Evolutionary conservation across 2,329 filamentous ascomycete species (phyloP).

Genomic region (Alternaria brassicicola): DNA sequence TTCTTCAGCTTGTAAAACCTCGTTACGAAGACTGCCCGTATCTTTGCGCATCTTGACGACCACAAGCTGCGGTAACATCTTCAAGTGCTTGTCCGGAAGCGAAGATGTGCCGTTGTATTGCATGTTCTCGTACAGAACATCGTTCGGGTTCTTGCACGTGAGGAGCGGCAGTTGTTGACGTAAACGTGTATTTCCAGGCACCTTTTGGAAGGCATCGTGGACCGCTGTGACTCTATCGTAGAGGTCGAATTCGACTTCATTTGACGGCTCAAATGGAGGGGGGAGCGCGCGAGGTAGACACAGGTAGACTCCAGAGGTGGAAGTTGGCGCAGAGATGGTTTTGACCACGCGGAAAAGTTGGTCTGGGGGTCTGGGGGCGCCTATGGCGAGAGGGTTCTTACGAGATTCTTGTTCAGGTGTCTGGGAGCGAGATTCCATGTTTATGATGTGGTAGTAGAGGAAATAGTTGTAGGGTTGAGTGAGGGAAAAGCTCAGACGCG

Average conservation of each 20-base stretch:
- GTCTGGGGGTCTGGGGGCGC: constrained; percentile 1
- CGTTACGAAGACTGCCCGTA: neutral
- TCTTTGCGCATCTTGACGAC: constrained; percentile 4
- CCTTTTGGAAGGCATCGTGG: neutral
- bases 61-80: constrained; percentile 1
- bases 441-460: neutral
- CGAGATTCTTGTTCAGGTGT: neutral
- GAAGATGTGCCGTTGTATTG: neutral
- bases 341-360: constrained; percentile 15
- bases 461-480: neutral
- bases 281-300: constrained; percentile 11
- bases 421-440: neutral
- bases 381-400: neutral
- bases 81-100: neutral
- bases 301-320: neutral
- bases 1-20: neutral
- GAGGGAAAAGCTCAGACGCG: neutral
- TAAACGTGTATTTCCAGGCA: neutral
- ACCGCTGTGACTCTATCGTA: neutral
- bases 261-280: neutral
- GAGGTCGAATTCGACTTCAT: neutral
- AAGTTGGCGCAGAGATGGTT: neutral
- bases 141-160: neutral
- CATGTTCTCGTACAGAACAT: neutral
- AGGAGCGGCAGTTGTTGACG: constrained; percentile 3